Evolutionary conservation across 495 filamentous ascomycete genomes (phyloP).

Genomic region (Tuber borchii): DNA sequence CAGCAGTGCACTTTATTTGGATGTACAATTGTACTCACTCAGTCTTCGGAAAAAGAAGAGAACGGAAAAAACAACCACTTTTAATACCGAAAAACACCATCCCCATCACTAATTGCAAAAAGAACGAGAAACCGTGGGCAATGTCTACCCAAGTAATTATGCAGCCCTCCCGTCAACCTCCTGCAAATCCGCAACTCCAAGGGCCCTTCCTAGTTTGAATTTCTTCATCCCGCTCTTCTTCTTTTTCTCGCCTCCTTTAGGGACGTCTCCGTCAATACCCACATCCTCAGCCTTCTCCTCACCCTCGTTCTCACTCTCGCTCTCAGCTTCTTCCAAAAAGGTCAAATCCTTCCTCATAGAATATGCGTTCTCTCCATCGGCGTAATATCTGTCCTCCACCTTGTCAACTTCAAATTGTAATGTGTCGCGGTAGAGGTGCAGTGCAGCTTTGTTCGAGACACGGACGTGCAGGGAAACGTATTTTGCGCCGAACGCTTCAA

Average conservation of each 20-base stretch:
- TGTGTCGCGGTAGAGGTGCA: slow-evolving; percentile 87
- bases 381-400: slow-evolving; percentile 91
- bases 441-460: slow-evolving; percentile 81
- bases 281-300: slow-evolving; percentile 45
- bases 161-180: slow-evolving; percentile 62
- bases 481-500: slow-evolving; percentile 79
- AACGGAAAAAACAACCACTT: background rate
- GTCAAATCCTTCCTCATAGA: slow-evolving; percentile 82
- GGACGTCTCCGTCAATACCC: slow-evolving; percentile 52
- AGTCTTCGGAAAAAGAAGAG: background rate
- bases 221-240: slow-evolving; percentile 45
- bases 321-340: slow-evolving; percentile 50
- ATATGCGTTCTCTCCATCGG: slow-evolving; percentile 93
- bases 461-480: slow-evolving; percentile 96
- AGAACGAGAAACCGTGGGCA: slow-evolving; percentile 8
- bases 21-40: no score
- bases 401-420: slow-evolving; percentile 86
- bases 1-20: background rate
- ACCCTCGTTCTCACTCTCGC: slow-evolving; percentile 44
- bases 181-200: slow-evolving; percentile 80
- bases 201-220: slow-evolving; percentile 70
- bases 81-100: slow-evolving; percentile 7
- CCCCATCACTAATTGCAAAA: background rate
- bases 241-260: slow-evolving; percentile 45
- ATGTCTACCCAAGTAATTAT: slow-evolving; percentile 39